These are phyloP conservation scores for Acanthochlamys bracteata DNA, from an alignment of 106 monocot genomes.

Conservation along the genomic window DNA sequence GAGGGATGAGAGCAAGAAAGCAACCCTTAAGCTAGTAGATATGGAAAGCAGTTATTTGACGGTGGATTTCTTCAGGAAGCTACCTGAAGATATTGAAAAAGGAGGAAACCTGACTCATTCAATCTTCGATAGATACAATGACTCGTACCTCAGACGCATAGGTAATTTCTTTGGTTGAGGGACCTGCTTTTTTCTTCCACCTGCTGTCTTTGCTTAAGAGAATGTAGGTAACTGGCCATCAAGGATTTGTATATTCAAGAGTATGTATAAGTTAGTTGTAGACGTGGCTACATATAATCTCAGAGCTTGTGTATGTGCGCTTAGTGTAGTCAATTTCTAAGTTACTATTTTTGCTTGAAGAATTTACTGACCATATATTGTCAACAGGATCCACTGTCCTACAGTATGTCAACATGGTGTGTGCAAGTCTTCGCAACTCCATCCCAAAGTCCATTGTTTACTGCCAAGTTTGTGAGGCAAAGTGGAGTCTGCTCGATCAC, in stretches of 20 bases:
- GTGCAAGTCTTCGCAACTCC: conserved; percentile 33
- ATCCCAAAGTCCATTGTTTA: conserved; percentile 57
- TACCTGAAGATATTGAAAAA: conserved; percentile 52
- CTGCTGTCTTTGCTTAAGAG: background rate
- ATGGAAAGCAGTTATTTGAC: conserved; percentile 60
- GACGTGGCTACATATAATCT: no score
- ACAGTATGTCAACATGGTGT: conserved; percentile 52
- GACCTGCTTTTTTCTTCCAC: background rate
- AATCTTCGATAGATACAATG: conserved; percentile 44
- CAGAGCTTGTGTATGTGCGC: no score
- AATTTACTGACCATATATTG: background rate
- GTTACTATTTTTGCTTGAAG: background rate
- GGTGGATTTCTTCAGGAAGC: conserved; percentile 63
- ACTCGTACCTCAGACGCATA: conserved; percentile 42
- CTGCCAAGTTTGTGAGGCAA: conserved; percentile 59
- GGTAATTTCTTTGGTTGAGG: conserved; percentile 7
- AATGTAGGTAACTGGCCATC: no score
- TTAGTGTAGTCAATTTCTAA: no score
- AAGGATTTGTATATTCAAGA: no score
- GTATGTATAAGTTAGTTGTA: no score
- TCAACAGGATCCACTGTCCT: conserved; percentile 38
- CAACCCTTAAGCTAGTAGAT: conserved; percentile 48
- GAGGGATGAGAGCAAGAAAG: conserved; percentile 51
- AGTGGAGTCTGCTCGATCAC: conserved; percentile 43
- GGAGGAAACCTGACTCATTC: conserved; percentile 40